Evolutionary conservation across 2,329 filamentous ascomycete genomes (phyloP).

Genomic region (Pestalotiopsis sp.): DNA sequence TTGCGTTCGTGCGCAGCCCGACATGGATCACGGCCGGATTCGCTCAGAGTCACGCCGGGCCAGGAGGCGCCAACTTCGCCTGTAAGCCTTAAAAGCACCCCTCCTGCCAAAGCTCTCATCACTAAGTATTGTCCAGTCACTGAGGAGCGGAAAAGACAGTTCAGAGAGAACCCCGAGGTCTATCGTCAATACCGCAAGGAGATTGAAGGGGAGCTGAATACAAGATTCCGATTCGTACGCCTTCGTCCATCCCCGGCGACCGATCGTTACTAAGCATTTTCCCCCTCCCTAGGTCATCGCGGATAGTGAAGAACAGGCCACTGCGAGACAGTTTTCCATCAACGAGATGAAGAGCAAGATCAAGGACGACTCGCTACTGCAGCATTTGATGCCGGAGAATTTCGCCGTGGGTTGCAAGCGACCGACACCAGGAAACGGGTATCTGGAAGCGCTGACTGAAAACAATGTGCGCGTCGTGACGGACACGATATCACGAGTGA

Average conservation of each 20-base stretch:
- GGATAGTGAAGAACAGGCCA: constrained; percentile 28
- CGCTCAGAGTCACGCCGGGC: neutral
- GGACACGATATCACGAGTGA: neutral
- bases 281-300: neutral
- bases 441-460: neutral
- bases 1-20: neutral
- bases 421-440: constrained; percentile 3
- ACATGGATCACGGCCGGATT: neutral
- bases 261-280: neutral
- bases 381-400: neutral
- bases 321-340: constrained; percentile 41
- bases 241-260: neutral
- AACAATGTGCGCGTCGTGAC: neutral
- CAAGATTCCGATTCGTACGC: neutral
- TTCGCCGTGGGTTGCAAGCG: neutral
- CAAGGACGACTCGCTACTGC: neutral
- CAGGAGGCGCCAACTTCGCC: neutral
- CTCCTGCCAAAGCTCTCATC: neutral
- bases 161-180: neutral
- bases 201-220: neutral
- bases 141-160: neutral
- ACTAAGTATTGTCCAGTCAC: neutral
- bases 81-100: neutral
- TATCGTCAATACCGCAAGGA: neutral
- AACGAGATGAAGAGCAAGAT: constrained; percentile 43